Evolutionary conservation across 306 rosid genomes (phyloP), one percentile per base, ranked within the genome.

Genomic region (Trifolium fragiferum): DNA sequence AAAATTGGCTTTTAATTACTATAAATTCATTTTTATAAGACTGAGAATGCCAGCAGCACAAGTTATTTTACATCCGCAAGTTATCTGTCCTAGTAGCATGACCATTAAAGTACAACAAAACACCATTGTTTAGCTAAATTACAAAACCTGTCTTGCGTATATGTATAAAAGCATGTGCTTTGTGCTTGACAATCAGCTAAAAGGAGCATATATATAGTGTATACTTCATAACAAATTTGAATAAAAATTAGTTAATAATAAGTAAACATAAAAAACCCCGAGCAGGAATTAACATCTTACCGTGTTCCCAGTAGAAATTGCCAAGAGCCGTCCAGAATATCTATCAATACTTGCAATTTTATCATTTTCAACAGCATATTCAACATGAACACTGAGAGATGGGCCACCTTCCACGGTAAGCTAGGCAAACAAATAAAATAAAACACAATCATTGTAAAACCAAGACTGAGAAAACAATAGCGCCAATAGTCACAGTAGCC

Each of bases 321-420:
- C 96, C 40, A 81, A 83, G 37, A 93, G 82, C 67, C 82, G 82
- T 73, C 97, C 97, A 12, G 92, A 87, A 79, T 86, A 83, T 82
- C 84, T 81, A 68, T 93, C 89, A 65, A 93, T 78, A 68, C 70
- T 83, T 15, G 90, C 96, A 83, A 91, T 82, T 66, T 79, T 84
- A 77, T 83, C 89, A 67, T 87, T 87, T 80, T 77, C 83, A 75
- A 90, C 84, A 8, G 72, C 86, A 84, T 82, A 93, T 79, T 91
- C 96, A 72, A 93, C 91, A 75, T 75, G 82, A 3, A 76, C 86
- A 72, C 90, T 87, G 4, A 89, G 76, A 43, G 94, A 87, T 68
- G 98, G 98, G 74, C 98, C 97, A 74, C 96, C 98, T 82, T 86
- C 77, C 73, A 93, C 76, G 11, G 91, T 84, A 82, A 93, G 84